Evolutionary conservation across 1,284 basidiomycete species (phyloP), one percentile per base, ranked within the genome.

Genomic region (Ganoderma meredithae): DNA sequence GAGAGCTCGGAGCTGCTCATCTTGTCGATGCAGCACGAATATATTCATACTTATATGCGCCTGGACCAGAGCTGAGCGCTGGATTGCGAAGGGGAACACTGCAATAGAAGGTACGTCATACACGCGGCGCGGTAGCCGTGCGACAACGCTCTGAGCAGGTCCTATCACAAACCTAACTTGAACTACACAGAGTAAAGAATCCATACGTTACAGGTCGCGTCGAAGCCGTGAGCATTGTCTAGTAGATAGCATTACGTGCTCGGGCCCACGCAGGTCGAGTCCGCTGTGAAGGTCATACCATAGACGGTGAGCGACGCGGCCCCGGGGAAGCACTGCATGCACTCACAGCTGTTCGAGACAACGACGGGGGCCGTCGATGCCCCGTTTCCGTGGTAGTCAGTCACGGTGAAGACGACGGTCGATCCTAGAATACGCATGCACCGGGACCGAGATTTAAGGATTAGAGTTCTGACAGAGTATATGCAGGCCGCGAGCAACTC

Each of bases 11-110:
- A 55, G 27, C 52, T 55, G 52, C 52, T 55, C 27, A 27, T 31
- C 27, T 55, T 55, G 52, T 55, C 52, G 27, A 55, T 55, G 47
- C 47, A 49, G 10, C 47, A 49, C 5, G 47, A 49, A 22, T 49
- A 22, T 8, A 49, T 49, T 22, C 47, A 49, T 22, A 49, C 25
- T 22, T 49, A 49, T 1, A 22, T 22, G 47, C n/a, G n/a, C n/a
- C n/a, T n/a, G n/a, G n/a, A n/a, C n/a, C n/a, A n/a, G n/a, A n/a
- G 33, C 33, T 3, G 8, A 36, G 8, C 8, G 33, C 33, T 3
- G 33, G 33, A 36, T 36, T 36, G 33, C 33, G 3, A 36, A 36
- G 33, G 33, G 15, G 43, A 43, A 43, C 43, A 43, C 1, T 43
- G 19, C 13, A 43, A 4, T 43, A 19, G 13, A 36, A 4, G 8